Evolutionary conservation across 1,139 yeast genomes (phyloP).

Genomic region (Lodderomyces elongisporus): DNA sequence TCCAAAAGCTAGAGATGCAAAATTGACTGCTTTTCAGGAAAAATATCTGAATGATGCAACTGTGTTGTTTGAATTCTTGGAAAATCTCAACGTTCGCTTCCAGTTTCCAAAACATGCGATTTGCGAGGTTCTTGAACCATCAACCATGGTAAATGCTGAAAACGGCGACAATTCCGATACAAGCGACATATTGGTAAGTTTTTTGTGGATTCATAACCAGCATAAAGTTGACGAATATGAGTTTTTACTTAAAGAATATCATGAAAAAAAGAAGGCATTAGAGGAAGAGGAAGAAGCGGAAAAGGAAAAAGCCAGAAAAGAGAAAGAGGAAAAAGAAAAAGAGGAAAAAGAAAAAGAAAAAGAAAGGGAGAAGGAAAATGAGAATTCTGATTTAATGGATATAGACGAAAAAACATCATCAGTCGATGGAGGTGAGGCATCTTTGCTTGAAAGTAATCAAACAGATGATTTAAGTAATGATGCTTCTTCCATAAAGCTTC

Average conservation of each 20-base stretch:
- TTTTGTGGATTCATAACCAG: conserved; percentile 54
- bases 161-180: conserved; percentile 26
- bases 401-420: not conserved
- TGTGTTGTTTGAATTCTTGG: conserved; percentile 78
- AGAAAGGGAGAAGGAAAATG: conserved; percentile 21
- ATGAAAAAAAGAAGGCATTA: conserved; percentile 19
- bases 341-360: conserved; percentile 36
- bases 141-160: conserved; percentile 17
- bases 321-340: conserved; percentile 16
- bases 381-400: conserved; percentile 5
- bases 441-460: conserved; percentile 2
- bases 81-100: conserved; percentile 71
- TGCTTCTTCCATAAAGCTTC: not conserved
- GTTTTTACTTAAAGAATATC: conserved; percentile 26
- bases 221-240: conserved; percentile 48
- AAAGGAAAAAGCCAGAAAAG: conserved; percentile 17
- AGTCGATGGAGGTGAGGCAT: not conserved
- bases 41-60: conserved; percentile 65
- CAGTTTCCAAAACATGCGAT: conserved; percentile 71
- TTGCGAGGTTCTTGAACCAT: conserved; percentile 50
- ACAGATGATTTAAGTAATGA: conserved; percentile 7
- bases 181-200: conserved; percentile 59
- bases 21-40: conserved; percentile 72
- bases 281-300: conserved; percentile 21
- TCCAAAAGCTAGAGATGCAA: conserved; percentile 47